phyloP scores from a whole-genome alignment of 768 basidiomycete species.

The Lentinula boryana region DNA sequence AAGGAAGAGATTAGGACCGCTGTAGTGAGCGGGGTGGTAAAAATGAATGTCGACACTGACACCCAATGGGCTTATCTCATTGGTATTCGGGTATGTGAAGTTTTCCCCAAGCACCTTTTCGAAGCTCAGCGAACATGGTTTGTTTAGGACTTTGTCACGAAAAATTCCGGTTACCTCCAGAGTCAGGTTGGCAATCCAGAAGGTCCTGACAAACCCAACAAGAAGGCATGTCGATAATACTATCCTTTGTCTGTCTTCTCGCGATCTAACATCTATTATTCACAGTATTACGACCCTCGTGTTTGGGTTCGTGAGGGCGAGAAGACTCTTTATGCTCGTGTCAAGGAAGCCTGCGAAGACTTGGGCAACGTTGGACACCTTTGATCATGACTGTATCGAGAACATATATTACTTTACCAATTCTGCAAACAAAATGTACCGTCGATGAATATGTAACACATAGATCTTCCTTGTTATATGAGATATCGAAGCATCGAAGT shows the following conservation, averaged over 20 bases:
- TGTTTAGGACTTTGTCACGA: slow-evolving; percentile 71
- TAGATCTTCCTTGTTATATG: not conserved
- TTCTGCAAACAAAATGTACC: not conserved
- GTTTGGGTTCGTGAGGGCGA: slow-evolving; percentile 99
- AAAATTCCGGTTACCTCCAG: slow-evolving; percentile 83
- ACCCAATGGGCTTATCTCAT: slow-evolving; percentile 87
- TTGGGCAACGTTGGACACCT: slow-evolving; percentile 56
- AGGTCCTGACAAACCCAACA: slow-evolving; percentile 96
- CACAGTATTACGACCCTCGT: slow-evolving; percentile 87
- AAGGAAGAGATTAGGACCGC: slow-evolving; percentile 94
- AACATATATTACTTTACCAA: too few relatives aligned
- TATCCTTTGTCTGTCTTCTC: not conserved
- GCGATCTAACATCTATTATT: not conserved
- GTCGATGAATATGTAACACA: not conserved
- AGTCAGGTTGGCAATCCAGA: slow-evolving; percentile 97
- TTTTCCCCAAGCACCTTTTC: not conserved
- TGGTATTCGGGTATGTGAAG: slow-evolving; percentile 64
- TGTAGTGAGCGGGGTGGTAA: slow-evolving; percentile 89
- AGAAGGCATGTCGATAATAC: slow-evolving; percentile 59
- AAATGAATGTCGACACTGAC: slow-evolving; percentile 99
- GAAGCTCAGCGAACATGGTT: not conserved
- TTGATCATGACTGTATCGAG: not conserved
- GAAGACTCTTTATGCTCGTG: slow-evolving; percentile 82
- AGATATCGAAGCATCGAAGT: not conserved
- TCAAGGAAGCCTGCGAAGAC: slow-evolving; percentile 91